A percentile compares a stretch with the other conserved stretches of the same genome.
Evolutionary conservation across 306 rosid genomes (phyloP).

Genomic region (Datisca glomerata): DNA sequence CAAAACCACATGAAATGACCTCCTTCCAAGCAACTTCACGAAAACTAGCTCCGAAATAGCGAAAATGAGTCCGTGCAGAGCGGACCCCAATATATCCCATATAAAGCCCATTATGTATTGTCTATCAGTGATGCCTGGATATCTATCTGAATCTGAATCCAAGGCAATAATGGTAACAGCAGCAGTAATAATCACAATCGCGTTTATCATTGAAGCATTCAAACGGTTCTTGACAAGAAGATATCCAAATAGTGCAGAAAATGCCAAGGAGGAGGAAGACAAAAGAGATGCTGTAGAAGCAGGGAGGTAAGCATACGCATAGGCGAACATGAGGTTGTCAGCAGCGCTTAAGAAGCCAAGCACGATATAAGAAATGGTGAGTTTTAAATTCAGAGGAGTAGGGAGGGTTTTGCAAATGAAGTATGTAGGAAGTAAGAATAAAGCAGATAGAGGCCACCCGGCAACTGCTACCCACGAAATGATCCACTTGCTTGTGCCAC

Average conservation of each 20-base stretch:
- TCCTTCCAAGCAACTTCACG: conserved; percentile 44
- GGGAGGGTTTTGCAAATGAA: conserved; percentile 33
- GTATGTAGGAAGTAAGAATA: conserved; percentile 58
- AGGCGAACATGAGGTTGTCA: conserved; percentile 89
- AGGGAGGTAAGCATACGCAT: conserved; percentile 92
- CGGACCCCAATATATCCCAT: conserved; percentile 86
- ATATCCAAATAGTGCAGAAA: conserved; percentile 70
- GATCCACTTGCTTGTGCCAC: conserved; percentile 91
- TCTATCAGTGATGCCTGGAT: conserved; percentile 23
- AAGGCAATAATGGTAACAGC: conserved; percentile 67
- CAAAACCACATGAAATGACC: conserved; percentile 77
- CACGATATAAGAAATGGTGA: conserved; percentile 36
- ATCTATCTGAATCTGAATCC: conserved; percentile 79
- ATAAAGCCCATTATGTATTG: conserved; percentile 69
- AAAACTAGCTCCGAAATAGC: conserved; percentile 82
- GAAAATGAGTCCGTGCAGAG: conserved; percentile 88
- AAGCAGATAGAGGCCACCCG: conserved; percentile 80
- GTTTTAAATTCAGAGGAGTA: conserved; percentile 41
- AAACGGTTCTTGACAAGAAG: conserved; percentile 60
- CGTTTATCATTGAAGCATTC: conserved; percentile 55
- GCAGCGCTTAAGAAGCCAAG: conserved; percentile 79
- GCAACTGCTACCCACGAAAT: conserved; percentile 92
- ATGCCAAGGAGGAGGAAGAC: conserved; percentile 75
- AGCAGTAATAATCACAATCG: conserved; percentile 56
- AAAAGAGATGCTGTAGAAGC: conserved; percentile 87